A percentile compares a stretch with the other conserved stretches of the same genome.
phyloP scores from a whole-genome alignment of 2,329 filamentous ascomycete genomes.

The Botrytis byssoidea region DNA sequence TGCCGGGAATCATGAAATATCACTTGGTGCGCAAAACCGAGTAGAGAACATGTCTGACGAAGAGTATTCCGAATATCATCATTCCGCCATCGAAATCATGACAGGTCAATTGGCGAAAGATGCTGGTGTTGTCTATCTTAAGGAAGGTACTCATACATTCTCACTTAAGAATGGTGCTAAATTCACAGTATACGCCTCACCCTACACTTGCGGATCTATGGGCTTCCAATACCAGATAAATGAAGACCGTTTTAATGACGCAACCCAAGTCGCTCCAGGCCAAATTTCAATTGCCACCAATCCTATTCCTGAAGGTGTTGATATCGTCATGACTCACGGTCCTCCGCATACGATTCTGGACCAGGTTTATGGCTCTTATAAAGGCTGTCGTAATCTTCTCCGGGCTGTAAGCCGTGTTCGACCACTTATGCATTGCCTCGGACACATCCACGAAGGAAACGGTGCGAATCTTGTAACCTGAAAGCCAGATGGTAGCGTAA shows the following conservation, averaged over 20 bases:
- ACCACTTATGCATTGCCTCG: constrained; percentile 55
- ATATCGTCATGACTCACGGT: constrained; percentile 44
- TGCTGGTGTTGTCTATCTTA: constrained; percentile 28
- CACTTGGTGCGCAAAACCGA: background rate
- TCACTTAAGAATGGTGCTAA: constrained; percentile 28
- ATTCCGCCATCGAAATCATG: constrained; percentile 18
- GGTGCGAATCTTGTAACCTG: constrained; percentile 54
- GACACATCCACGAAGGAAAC: constrained; percentile 59
- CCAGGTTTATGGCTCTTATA: constrained; percentile 31
- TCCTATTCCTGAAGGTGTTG: constrained; percentile 31
- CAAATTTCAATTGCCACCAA: constrained; percentile 22
- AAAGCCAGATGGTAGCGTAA: constrained; percentile 39
- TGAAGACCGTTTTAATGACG: constrained; percentile 27
- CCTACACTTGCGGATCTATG: constrained; percentile 26
- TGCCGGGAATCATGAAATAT: constrained; percentile 60
- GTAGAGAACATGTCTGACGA: constrained; percentile 23
- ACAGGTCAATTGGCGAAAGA: constrained; percentile 19
- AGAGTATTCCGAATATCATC: constrained; percentile 15
- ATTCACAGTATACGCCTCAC: constrained; percentile 34
- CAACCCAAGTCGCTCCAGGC: constrained; percentile 5
- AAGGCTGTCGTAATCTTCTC: constrained; percentile 49
- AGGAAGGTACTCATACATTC: constrained; percentile 27
- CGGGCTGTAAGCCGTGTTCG: constrained; percentile 45
- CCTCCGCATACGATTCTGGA: constrained; percentile 41
- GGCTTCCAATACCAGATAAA: constrained; percentile 28